Evolutionary conservation across 345 rosid species (phyloP).

Genomic region (Psidium friedrichsthalianum): DNA sequence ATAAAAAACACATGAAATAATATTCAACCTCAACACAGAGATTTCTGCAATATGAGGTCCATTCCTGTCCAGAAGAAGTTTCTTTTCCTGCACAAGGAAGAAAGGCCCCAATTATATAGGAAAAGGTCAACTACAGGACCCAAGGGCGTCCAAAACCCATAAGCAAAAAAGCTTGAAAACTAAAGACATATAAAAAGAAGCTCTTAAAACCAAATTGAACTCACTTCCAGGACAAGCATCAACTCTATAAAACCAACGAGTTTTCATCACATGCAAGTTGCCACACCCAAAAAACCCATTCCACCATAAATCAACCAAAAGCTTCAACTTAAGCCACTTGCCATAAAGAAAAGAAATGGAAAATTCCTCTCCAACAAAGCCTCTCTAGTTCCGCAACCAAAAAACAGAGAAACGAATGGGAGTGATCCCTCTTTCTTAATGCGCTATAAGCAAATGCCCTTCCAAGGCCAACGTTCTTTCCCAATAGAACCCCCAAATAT

Average conservation of each 20-base stretch:
- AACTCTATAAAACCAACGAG: not conserved
- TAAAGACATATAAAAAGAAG: not conserved
- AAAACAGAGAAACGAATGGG: not conserved
- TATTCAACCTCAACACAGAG: constrained; percentile 70
- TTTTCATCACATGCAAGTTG: not conserved
- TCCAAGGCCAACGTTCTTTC: not conserved
- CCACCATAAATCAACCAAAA: not conserved
- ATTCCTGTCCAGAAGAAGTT: constrained; percentile 72
- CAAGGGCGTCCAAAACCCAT: not conserved
- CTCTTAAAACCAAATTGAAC: not conserved
- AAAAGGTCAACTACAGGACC: not conserved
- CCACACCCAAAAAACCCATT: too few species aligned
- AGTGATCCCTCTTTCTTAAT: not conserved
- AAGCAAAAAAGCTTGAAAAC: not conserved
- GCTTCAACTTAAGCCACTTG: not conserved
- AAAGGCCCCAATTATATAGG: not conserved
- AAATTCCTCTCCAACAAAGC: not conserved
- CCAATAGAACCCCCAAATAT: not conserved
- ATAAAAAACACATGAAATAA: not conserved
- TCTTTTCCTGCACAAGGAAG: constrained; percentile 56
- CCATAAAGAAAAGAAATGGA: not conserved
- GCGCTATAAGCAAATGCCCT: not conserved
- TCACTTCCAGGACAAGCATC: not conserved
- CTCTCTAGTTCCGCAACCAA: not conserved
- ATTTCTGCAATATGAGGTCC: constrained; percentile 78